A percentile compares a stretch with the other conserved stretches of the same genome.
Evolutionary conservation across 2,329 filamentous ascomycete species (phyloP).

Genomic region (Cordyceps javanica): DNA sequence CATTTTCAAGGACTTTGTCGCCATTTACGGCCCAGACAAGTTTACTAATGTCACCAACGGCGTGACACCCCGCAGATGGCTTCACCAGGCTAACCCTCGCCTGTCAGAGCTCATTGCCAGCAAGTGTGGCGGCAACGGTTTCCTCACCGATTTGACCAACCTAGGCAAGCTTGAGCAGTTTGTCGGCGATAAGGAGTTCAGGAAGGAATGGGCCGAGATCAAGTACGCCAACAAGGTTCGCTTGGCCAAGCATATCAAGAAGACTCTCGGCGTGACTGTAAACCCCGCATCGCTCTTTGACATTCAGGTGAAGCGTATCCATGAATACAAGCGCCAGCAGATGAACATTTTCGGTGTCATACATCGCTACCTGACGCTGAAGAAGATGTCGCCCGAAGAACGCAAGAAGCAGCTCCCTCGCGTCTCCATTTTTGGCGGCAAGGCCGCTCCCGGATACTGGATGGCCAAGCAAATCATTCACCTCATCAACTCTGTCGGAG

Average conservation of each 20-base stretch:
- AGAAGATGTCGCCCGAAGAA: constrained; percentile 75
- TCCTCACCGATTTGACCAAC: constrained; percentile 83
- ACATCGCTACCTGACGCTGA: constrained; percentile 85
- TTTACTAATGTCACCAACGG: constrained; percentile 99
- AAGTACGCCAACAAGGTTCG: constrained; percentile 94
- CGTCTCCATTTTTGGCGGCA: constrained; percentile 95
- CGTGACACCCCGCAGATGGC: constrained; percentile 91
- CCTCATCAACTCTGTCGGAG: constrained; percentile 84
- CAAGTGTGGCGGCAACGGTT: constrained; percentile 76
- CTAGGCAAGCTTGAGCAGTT: constrained; percentile 81
- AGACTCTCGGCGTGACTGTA: constrained; percentile 70
- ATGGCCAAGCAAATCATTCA: constrained; percentile 99
- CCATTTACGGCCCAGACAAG: constrained; percentile 91
- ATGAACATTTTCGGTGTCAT: constrained; percentile 99
- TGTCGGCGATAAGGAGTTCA: constrained; percentile 81
- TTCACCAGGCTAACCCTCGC: constrained; percentile 93
- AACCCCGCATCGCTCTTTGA: constrained; percentile 89
- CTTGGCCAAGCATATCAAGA: constrained; percentile 85
- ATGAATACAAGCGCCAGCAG: constrained; percentile 98
- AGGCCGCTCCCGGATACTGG: constrained; percentile 98
- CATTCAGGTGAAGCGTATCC: constrained; percentile 97
- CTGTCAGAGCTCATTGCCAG: constrained; percentile 87
- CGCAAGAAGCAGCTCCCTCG: constrained; percentile 80
- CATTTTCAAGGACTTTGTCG: constrained; percentile 99
- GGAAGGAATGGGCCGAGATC: constrained; percentile 92